A percentile compares a stretch with the other conserved stretches of the same genome.
Evolutionary conservation across 169 alveolate genomes (phyloP).

Genomic region (Babesia bigemina): DNA sequence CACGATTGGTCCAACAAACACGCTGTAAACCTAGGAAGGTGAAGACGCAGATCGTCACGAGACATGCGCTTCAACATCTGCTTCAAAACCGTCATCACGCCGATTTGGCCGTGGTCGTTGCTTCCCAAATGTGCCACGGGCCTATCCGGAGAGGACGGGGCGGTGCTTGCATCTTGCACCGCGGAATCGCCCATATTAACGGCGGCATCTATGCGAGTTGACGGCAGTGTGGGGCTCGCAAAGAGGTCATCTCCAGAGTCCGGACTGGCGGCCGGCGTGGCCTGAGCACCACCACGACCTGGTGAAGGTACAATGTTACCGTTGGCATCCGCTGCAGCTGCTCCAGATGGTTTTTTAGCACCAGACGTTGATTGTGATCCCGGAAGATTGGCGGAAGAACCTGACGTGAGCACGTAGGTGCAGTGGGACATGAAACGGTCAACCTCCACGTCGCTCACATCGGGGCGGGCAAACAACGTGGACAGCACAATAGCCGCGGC

Average conservation of each 20-base stretch:
- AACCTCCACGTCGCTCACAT: constrained; percentile 15
- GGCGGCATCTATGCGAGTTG: background rate
- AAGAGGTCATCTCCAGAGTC: background rate
- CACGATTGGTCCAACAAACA: constrained; percentile 13
- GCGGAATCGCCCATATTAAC: background rate
- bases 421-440: constrained; percentile 16
- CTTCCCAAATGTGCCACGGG: background rate
- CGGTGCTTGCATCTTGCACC: background rate
- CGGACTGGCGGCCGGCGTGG: background rate
- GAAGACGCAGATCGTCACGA: constrained; percentile 4
- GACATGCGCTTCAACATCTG: constrained; percentile 58
- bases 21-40: constrained; percentile 6
- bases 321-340: too few relatives aligned
- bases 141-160: background rate
- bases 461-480: constrained; percentile 40
- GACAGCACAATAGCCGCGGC: constrained; percentile 58
- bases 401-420: background rate
- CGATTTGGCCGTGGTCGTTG: constrained; percentile 49
- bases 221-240: background rate
- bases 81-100: constrained; percentile 46
- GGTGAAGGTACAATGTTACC: too few relatives aligned
- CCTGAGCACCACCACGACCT: background rate
- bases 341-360: too few relatives aligned
- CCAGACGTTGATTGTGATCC: background rate
- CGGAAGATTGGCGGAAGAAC: background rate